Evolutionary conservation across 2,329 filamentous ascomycete species (phyloP), one percentile per base, ranked within the genome.

Genomic region (Ophiocordyceps camponoti-rufipedis): DNA sequence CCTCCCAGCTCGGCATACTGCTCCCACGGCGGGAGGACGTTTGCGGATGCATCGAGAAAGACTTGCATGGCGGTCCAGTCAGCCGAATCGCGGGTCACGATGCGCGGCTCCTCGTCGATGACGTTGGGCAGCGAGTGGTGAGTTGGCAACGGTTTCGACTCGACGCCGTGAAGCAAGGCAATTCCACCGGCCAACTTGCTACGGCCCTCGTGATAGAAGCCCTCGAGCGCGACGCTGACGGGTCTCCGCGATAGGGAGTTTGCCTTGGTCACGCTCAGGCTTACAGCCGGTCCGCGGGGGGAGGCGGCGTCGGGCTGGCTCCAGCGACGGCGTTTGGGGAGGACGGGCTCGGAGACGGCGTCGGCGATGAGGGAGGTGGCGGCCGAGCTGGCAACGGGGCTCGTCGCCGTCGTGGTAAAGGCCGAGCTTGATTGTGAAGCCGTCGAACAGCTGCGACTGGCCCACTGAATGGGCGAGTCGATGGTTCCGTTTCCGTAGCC

Each of bases 401-500:
- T 58, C 29, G 23, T 23, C 23, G 47, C 51, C 16, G 52, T 53
- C 45, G 55, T 60, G 9, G 54, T 52, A n/a, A 56, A 50, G 5
- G 53, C 54, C 28, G 54, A 54, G 41, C 51, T 50, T 11, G 54
- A 53, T n/a, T 51, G 48, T 11, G 53, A 53, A 23, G 53, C 54
- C n/a, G 52, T 55, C n/a, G 58, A 59, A 32, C 49, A 51, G 41
- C 55, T 56, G 16, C 53, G 48, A 28, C 45, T 50, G 2, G 53
- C 52, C 48, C 51, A 51, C 12, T 47, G 46, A 11, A 47, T n/a
- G 8, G 46, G 46, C 13, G 47, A 32, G 2, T 58, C 51, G 33
- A 70, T 69, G 2, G 66, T 71, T 1, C 70, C 70, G 43, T 75
- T 74, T 10, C 71, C 72, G 47, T 75, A 74, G 1, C 70, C 69